Base-by-base conservation (phyloP, 1,139 yeast genomes). In the Casaregolazyma suthepensis region DNA sequence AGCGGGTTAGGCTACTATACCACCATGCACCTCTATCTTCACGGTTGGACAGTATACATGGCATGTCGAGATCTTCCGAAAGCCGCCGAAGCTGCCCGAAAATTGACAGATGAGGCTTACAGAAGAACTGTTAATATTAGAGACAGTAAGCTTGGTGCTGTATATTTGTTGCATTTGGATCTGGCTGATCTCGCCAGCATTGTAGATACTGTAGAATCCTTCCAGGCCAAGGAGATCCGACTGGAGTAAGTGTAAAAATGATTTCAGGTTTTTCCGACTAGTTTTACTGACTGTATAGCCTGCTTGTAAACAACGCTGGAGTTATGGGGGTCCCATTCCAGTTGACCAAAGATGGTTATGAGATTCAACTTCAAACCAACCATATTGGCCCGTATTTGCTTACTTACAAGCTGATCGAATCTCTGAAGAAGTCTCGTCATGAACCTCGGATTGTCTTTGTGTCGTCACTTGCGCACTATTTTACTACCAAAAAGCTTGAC, bases 1-100 rank as follows among this genome's bases (percentile, higher is more conserved):
- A 77, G 85, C 46, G 96, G 96, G 0, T 77, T 87, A 20, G 96
- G 96, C 3, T 87, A 82, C 75, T 85, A 74, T 66, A 85, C 94
- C 0, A 87, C 80, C 2, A 71, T 87, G 19, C 94, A 87, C 63
- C 74, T 89, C 12, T 87, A 83, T 63, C 71, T 87, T 52, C 96
- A 87, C 63, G 96, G 96, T 0, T 85, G 80, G 65, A 71, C 76
- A 3, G 84, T 88, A 1, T 88, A 88, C 63, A 72, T 87, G 53
- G 87, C 85, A 0, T 93, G 95, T 1, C 71, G 96, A 58, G 82
- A 77, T 59, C 74, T 73, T 46, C 68, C 72, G n/a, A 77, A 82
- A 58, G 83, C 85, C 0, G 65, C 67, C 13, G 74, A 73, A 45
- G 87, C 90, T 1, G 80, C 84, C 6, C 71, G 71, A 35, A 82